Evolutionary conservation across 2,329 filamentous ascomycete species (phyloP).

Genomic region (Aspergillus sojae): DNA sequence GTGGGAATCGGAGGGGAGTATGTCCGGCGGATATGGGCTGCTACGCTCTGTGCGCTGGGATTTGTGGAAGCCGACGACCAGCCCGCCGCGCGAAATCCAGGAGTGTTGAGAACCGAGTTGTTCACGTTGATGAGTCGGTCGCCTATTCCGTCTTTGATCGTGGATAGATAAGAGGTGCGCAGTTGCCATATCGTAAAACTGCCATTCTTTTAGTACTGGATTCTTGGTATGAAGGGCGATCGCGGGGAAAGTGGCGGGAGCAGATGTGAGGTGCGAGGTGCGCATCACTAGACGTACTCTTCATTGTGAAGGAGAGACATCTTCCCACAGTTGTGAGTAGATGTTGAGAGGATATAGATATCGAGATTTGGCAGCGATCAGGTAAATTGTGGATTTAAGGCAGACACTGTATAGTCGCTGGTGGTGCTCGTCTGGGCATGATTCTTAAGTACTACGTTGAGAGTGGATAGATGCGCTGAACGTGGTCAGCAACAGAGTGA

Average conservation of each 20-base stretch:
- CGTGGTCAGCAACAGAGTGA: conserved; percentile 11
- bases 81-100: conserved; percentile 66
- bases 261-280: conserved; percentile 6
- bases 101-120: conserved; percentile 63
- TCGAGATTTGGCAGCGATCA: conserved; percentile 4
- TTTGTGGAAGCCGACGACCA: conserved; percentile 51
- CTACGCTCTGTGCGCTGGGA: conserved; percentile 44
- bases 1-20: conserved; percentile 70
- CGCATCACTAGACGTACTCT: conserved; percentile 44
- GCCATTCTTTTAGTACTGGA: conserved; percentile 19
- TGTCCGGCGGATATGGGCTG: conserved; percentile 62
- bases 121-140: conserved; percentile 68
- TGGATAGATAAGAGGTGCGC: conserved; percentile 64
- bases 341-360: conserved; percentile 4
- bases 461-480: conserved; percentile 19
- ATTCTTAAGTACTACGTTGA: conserved; percentile 3
- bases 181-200: conserved; percentile 69
- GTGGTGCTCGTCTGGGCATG: conserved; percentile 14
- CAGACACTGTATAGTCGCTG: conserved; percentile 9
- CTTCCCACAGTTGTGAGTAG: conserved; percentile 11
- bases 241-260: neutral
- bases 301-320: conserved; percentile 57
- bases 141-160: conserved; percentile 67
- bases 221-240: neutral
- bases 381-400: conserved; percentile 4